These are phyloP conservation scores for Leccinellum luteum DNA, from an alignment of 768 basidiomycete genomes.

Conservation along the genomic window DNA sequence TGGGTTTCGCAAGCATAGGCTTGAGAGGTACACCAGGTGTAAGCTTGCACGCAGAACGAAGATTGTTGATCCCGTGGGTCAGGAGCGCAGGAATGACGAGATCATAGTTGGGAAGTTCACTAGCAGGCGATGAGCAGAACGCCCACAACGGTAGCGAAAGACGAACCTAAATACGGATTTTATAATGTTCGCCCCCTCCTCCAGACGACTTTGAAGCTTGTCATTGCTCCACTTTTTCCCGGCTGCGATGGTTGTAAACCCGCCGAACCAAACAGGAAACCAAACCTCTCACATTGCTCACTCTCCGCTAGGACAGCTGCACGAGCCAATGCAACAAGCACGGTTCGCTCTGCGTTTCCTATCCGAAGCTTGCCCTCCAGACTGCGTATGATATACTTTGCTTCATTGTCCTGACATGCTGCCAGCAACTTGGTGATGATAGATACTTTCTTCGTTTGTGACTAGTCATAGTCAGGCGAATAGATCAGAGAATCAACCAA, in stretches of 20 bases:
- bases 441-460: conserved; percentile 92
- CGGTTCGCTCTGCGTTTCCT: conserved; percentile 93
- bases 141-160: not conserved
- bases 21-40: conserved; percentile 96
- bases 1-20: conserved; percentile 99
- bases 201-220: conserved; percentile 66
- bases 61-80: conserved; percentile 65
- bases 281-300: conserved; percentile 47
- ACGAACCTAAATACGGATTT: conserved; percentile 91
- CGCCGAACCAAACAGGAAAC: not conserved
- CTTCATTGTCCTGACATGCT: conserved; percentile 87
- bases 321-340: conserved; percentile 92
- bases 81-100: conserved; percentile 88
- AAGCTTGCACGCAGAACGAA: conserved; percentile 78
- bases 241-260: conserved; percentile 38
- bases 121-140: conserved; percentile 30
- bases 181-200: conserved; percentile 72
- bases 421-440: conserved; percentile 94
- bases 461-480: conserved; percentile 43
- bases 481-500: not conserved
- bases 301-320: conserved; percentile 83
- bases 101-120: conserved; percentile 93
- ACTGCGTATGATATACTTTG: conserved; percentile 94
- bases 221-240: conserved; percentile 75
- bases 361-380: conserved; percentile 97